Percentiles rank a stretch among this genome's conserved stretches.
These are phyloP conservation scores for Erysimum cheiri DNA, from an alignment of 441 rosid species.

Conservation along the genomic window DNA sequence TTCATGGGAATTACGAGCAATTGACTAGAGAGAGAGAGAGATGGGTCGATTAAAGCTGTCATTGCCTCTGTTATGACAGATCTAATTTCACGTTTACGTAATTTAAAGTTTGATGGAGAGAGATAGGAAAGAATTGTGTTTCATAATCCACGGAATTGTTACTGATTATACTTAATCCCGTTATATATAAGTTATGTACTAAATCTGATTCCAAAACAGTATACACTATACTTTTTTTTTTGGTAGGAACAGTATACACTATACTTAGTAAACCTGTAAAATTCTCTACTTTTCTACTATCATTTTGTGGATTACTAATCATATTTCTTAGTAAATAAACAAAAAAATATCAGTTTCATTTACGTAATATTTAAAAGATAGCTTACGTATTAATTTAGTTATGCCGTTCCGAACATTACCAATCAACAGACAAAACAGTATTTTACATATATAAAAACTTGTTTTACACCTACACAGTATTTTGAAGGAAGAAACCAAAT, in stretches of 20 bases:
- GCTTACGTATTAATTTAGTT: background rate
- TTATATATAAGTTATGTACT: background rate
- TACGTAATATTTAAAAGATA: background rate
- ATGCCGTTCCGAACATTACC: background rate
- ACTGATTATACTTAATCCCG: background rate
- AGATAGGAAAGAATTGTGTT: background rate
- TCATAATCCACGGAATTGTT: background rate
- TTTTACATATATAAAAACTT: background rate
- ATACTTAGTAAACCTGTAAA: background rate
- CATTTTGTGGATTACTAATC: background rate
- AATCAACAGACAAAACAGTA: background rate
- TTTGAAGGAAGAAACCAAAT: background rate
- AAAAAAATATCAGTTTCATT: background rate
- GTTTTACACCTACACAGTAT: background rate
- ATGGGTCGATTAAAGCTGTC: slow-evolving; percentile 15
- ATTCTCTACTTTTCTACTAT: background rate
- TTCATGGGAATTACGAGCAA: slow-evolving; percentile 28
- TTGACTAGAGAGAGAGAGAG: background rate
- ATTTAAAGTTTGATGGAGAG: background rate
- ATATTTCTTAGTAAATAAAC: background rate
- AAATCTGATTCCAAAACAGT: background rate
- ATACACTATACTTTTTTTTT: no score
- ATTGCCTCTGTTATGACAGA: slow-evolving; percentile 14
- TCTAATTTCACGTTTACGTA: background rate
- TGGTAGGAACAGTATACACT: no score